These are phyloP conservation scores for Suhomyces guaymorum DNA, from an alignment of 1,139 yeast species.

Conservation along the genomic window DNA sequence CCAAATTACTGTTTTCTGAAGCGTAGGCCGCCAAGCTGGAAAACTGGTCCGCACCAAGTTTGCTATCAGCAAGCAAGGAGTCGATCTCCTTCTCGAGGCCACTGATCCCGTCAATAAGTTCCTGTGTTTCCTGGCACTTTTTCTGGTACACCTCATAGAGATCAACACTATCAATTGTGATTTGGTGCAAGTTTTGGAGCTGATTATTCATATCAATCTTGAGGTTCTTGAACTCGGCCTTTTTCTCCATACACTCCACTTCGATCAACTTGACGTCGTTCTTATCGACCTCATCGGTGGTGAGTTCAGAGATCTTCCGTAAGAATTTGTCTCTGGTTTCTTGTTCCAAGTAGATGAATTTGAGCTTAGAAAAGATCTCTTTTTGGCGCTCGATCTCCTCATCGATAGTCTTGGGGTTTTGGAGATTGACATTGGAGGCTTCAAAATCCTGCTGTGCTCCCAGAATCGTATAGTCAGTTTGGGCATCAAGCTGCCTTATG, in stretches of 20 bases:
- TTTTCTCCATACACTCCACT: constrained; percentile 20
- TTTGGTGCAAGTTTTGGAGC: constrained; percentile 21
- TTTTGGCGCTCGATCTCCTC: constrained; percentile 36
- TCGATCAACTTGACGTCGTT: constrained; percentile 23
- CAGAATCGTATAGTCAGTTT: constrained; percentile 11
- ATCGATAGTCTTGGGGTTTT: constrained; percentile 28
- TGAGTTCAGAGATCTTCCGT: constrained; percentile 18
- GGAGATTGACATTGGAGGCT: constrained; percentile 14
- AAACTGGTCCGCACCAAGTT: constrained; percentile 2
- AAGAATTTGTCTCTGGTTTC: constrained; percentile 67
- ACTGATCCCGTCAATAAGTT: constrained; percentile 19
- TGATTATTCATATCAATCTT: constrained; percentile 21
- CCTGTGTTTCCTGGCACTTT: constrained; percentile 15
- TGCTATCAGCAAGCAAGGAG: constrained; percentile 10
- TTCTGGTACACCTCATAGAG: constrained; percentile 20
- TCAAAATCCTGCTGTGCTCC: constrained; percentile 18
- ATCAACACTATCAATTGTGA: constrained; percentile 21
- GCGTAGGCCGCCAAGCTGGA: constrained; percentile 8
- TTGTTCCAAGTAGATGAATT: constrained; percentile 65
- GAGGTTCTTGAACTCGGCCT: constrained; percentile 21
- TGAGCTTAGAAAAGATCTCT: constrained; percentile 50
- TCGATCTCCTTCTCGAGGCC: constrained; percentile 23
- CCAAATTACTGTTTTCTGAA: constrained; percentile 8
- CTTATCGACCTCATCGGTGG: constrained; percentile 19
- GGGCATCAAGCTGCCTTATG: background rate